Evolutionary conservation across 345 rosid species (phyloP), one percentile per base, ranked within the genome.

Genomic region (Sonneratia caseolaris): DNA sequence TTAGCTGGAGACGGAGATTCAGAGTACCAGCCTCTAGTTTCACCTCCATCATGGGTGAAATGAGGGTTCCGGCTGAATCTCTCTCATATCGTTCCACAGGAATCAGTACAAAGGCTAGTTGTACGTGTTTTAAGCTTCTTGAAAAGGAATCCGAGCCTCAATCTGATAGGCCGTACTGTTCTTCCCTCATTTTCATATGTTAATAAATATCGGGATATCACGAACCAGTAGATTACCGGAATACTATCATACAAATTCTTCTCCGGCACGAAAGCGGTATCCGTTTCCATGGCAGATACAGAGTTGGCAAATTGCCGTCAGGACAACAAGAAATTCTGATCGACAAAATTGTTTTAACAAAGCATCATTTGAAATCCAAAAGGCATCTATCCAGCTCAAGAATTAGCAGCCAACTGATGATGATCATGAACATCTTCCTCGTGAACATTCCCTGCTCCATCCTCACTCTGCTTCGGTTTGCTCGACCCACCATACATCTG

Each of bases 401-500:
- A 68, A 45, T 68, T 68, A 68, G 70, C 70, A 21, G 55, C 56
- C 8, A 68, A 43, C 70, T 45, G 55, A 47, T 47, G 51, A 45
- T 45, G 70, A 19, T 22, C 21, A 51, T 68, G 37, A 22, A 8
- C 19, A 42, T 45, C 70, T 57, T 64, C 79, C 3, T 70, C 73
- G 14, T 38, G 64, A 59, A 65, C 57, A 4, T 70, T 73, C 15
- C 24, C 73, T 51, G 59, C 64, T 71, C 79, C 84, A 59, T 72
- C 83, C 71, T 74, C 83, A 3, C 15, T 70, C 68, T 64, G 77
- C 61, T 69, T 70, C 62, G 67, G 86, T 62, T 83, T 77, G 22
- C 76, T 76, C 18, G 84, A n/a, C 64, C 70, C 66, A 57, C 86
- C 86, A 49, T 79, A 79, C 74, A 83, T 76, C 72, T 82, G 82